A percentile compares a stretch with the other conserved stretches of the same genome.
phyloP scores from a whole-genome alignment of 768 basidiomycete genomes.

The Dictyophora rubrovolvata region DNA sequence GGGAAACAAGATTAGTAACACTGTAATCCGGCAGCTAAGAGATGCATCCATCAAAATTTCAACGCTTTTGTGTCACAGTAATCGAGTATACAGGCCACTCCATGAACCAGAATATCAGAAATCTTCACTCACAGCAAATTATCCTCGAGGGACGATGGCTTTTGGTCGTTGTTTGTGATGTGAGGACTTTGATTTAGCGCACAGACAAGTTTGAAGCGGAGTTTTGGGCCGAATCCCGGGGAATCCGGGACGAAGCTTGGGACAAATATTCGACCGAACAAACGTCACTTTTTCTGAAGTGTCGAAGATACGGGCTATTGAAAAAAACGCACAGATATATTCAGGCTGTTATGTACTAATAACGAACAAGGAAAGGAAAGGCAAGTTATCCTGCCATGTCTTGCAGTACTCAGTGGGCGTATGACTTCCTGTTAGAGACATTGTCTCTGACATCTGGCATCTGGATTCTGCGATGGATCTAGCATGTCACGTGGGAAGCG shows the following conservation, averaged over 20 bases:
- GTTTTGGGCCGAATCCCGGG: background rate
- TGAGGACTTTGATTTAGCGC: background rate
- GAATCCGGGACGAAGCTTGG: background rate
- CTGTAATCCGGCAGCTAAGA: background rate
- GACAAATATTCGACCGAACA: background rate
- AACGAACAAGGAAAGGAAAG: no score
- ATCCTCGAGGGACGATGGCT: background rate
- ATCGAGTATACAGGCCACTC: background rate
- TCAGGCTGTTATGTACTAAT: no score
- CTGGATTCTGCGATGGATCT: background rate
- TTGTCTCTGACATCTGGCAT: background rate
- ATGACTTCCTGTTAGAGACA: background rate
- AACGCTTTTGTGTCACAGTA: background rate
- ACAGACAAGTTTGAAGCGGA: slow-evolving; percentile 8
- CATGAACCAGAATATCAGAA: background rate
- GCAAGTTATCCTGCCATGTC: no score
- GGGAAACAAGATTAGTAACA: background rate
- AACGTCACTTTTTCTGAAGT: background rate
- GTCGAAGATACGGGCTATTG: no score
- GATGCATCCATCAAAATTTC: slow-evolving; percentile 4
- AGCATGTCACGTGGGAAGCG: slow-evolving; percentile 3
- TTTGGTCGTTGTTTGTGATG: background rate
- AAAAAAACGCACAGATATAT: no score
- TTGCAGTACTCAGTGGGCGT: background rate
- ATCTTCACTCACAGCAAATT: slow-evolving; percentile 2